Evolutionary conservation across 2,329 filamentous ascomycete genomes (phyloP), one percentile per base, ranked within the genome.

Genomic region (Xylaria multiplex): DNA sequence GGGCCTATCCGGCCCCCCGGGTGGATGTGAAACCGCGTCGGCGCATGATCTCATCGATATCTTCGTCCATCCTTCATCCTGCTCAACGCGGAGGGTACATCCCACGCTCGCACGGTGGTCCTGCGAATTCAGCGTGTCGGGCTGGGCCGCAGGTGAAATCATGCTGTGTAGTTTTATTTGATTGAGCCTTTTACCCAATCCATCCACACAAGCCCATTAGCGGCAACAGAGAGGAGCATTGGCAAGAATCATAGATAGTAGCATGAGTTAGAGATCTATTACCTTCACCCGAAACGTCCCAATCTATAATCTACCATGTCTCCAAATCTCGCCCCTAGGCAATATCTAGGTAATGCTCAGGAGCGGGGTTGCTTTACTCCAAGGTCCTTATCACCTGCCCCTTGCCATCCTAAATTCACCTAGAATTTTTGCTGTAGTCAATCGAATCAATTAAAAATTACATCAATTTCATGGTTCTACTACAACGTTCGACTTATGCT

Each of bases 51-150:
- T 24, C 24, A 30, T 53, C 7, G 64, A 59, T 67, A 67, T 64
- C 35, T 55, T 53, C 19, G 60, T 66, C 66, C 66, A 68, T 6
- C 42, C 63, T 19, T 54, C 66, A 58, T 63, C 52, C 6, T 68
- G 59, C 24, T 65, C 58, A 24, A 62, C 6, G 13, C 9, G 16
- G 11, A 62, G 6, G 8, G 16, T 9, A 2, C 62, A 16, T 30
- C 14, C 43, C 46, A 30, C 14, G 22, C 9, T 49, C 30, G 13
- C 6, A 24, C 40, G 14, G 3, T 42, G 19, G 22, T 19, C 16
- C 19, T 40, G 48, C n/a, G 32, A 24, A 13, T 11, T 24, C 6
- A 27, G 32, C 2, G 2, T 30, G 22, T 22, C 30, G 3, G 32
- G 37, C 13, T 8, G 14, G 24, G 3, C 43, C 27, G 32, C 22